Base-by-base conservation (phyloP, 176 grass and related monocot genomes). In the Melocanna baccifera region DNA sequence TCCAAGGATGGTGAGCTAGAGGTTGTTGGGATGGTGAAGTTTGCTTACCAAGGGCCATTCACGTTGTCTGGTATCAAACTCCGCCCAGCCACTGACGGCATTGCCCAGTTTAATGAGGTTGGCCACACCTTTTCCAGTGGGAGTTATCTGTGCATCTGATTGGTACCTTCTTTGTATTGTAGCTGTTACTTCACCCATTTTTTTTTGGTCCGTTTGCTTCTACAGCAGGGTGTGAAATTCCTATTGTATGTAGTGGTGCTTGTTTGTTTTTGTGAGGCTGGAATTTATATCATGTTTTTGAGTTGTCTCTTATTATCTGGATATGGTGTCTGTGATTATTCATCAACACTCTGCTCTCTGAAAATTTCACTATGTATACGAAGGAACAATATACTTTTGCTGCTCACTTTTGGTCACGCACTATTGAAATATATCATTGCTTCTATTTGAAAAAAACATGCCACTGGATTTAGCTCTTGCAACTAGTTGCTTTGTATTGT, bases 41-140 rank as follows among this genome's bases (percentile, higher is more conserved):
- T 99, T 89, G 83, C 93, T 73, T 89, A 87, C 81, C 85, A 96
- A 85, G 86, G 93, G 16, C 55, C 92, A 62, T 88, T 88, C 67
- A 99, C 93, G 30, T 85, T 99, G 83, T 99, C 96, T 40, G 93
- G 96, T 75, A 86, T 99, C 66, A 91, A 83, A 46, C 90, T 99
- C 45, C 69, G 75, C 46, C 96, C 96, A 37, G 93, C 88, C 76
- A 87, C 84, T 13, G 92, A 94, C 51, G 86, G 91, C 62, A 90
- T 89, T 68, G 62, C 88, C 71, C 87, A 88, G 4, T 99, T 99
- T 74, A 96, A 90, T 73, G 97, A 94, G 79, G 97, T 78, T 78
- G 86, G 70, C 81, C 97, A 99, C 93, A 90, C 81, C 12, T 99
- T 86, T 80, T 91, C 93, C 39, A 96, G 86, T 69, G 97, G 97